Evolutionary conservation across 1,284 basidiomycete species (phyloP), one percentile per base, ranked within the genome.

Genomic region (Leccinum fallax): DNA sequence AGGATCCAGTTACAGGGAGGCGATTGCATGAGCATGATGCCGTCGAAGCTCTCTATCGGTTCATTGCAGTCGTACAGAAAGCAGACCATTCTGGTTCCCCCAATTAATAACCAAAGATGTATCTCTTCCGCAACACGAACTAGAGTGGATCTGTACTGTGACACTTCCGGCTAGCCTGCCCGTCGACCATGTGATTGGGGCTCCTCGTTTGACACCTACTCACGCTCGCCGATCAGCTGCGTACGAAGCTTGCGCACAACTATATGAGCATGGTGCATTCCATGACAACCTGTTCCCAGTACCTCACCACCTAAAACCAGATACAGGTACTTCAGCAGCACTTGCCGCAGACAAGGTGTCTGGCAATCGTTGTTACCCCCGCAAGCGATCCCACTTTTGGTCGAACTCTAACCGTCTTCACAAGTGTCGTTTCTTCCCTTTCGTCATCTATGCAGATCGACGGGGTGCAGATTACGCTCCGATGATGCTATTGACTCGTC

Each of bases 341-440:
- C 63, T 55, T 61, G 69, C 64, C 38, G 68, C 74, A 13, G 70
- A 70, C 53, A 77, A 76, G 61, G 58, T 68, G 4, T 68, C 75
- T 34, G 83, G 85, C n/a, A 81, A 79, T 28, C 79, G 79, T 46
- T 73, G 77, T 51, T 90, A 92, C 75, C 73, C 76, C 8, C 80
- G 82, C 60, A 87, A 84, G 69, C 73, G 71, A 38, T 84, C 90
- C 10, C 75, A 79, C 52, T 90, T 92, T 68, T 92, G 91, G 90
- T 63, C 65, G 10, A 82, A 84, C 69, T 72, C 76, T 66, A 69
- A 52, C 67, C 71, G 66, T 58, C 68, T 60, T 61, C 74, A 57
- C 61, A 69, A 48, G 49, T 70, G 32, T 65, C 71, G 10, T 74
- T 89, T 76, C 38, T 87, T 87, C 71, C 85, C 89, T 34, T 80